Conservation (phyloP, 805 yeast species). For the Metschnikowia proteae region DNA sequence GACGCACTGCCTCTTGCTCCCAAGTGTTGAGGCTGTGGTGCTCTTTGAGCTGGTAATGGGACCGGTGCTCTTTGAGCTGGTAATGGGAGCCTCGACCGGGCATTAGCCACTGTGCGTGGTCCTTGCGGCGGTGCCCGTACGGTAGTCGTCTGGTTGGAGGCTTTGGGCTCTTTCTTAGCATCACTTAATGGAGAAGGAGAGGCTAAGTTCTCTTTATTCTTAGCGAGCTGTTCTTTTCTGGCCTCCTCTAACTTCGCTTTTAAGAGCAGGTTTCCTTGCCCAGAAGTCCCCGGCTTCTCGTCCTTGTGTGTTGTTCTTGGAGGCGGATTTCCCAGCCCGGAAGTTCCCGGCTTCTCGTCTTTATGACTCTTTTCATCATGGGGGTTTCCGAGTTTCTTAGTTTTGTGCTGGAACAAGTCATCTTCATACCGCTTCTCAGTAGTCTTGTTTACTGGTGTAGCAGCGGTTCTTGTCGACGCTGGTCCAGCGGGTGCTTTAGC, state of each 20-base stretch:
- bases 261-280: slow-evolving; percentile 6
- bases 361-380: neutral
- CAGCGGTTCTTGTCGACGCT: neutral
- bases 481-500: neutral
- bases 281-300: neutral
- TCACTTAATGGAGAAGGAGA: neutral
- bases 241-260: slow-evolving; percentile 23
- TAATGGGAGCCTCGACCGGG: slow-evolving; percentile 20
- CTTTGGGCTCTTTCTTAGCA: neutral
- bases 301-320: too few relatives aligned
- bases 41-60: slow-evolving; percentile 24
- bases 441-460: slow-evolving; percentile 5
- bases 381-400: neutral
- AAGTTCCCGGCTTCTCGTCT: neutral
- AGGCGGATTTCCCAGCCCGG: neutral
- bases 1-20: slow-evolving; percentile 5
- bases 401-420: neutral
- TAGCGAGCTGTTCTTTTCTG: slow-evolving; percentile 20
- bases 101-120: neutral
- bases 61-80: slow-evolving; percentile 22
- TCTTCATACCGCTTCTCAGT: slow-evolving; percentile 1
- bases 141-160: neutral
- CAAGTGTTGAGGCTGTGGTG: slow-evolving; percentile 7
- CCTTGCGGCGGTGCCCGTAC: neutral
- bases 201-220: neutral